phyloP scores from a whole-genome alignment of 78 protist species.

The Pigoraptor vietnamica region DNA sequence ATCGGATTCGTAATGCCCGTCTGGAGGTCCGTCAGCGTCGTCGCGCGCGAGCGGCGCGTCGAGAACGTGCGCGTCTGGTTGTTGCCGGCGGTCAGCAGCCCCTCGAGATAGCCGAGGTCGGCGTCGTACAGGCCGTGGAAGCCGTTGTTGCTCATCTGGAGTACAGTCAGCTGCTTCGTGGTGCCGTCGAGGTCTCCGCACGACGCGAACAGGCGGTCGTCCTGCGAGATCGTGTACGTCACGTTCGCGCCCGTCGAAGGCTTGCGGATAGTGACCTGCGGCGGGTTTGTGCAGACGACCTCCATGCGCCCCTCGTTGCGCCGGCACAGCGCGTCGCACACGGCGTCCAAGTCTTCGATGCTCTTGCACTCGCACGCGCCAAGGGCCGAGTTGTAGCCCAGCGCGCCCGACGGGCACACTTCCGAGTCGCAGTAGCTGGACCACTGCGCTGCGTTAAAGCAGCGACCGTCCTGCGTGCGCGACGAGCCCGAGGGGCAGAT shows the following conservation, averaged over 20 bases:
- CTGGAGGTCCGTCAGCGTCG: not conserved
- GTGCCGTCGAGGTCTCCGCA: not conserved
- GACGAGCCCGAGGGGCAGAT: slow-evolving; percentile 30
- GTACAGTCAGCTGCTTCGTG: not conserved
- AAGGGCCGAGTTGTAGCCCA: not conserved
- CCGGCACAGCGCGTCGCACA: slow-evolving; percentile 21
- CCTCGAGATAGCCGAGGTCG: not conserved
- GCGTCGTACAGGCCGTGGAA: not conserved
- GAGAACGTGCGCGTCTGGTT: not conserved
- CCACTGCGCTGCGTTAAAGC: slow-evolving; percentile 9
- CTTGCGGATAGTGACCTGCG: not conserved
- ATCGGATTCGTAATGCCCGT: slow-evolving; percentile 24
- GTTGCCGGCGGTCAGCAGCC: not conserved
- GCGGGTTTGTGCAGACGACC: not conserved
- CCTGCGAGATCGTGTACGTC: not conserved
- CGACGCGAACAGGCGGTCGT: not conserved
- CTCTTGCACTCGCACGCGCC: slow-evolving; percentile 15
- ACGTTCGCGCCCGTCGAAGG: not conserved
- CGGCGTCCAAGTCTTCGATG: not conserved
- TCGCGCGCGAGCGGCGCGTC: not conserved
- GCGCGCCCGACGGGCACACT: not conserved
- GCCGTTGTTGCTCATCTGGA: not conserved
- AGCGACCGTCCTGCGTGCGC: slow-evolving; percentile 28
- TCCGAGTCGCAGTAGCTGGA: not conserved
- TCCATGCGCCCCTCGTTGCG: not conserved